These are phyloP conservation scores for Ilex paraguariensis DNA, from an alignment of 305 asterid species.

Conservation along the genomic window DNA sequence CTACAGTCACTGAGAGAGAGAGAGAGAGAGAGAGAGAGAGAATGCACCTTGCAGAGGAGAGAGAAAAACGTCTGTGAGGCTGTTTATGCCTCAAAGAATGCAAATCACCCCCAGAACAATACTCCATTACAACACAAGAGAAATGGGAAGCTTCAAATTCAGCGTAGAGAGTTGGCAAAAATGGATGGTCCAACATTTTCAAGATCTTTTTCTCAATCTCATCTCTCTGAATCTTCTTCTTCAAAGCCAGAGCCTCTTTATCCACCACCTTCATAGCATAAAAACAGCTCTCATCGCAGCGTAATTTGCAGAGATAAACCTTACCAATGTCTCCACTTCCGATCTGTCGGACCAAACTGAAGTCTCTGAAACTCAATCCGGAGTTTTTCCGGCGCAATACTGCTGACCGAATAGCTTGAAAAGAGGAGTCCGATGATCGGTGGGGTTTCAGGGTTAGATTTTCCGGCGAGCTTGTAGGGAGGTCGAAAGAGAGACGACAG, in stretches of 20 bases:
- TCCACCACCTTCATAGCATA: constrained; percentile 92
- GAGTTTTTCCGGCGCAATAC: constrained; percentile 9
- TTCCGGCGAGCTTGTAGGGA: constrained; percentile 55
- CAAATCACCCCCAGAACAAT: constrained; percentile 77
- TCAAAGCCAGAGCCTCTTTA: constrained; percentile 56
- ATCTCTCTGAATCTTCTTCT: constrained; percentile 68
- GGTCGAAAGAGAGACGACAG: constrained; percentile 59
- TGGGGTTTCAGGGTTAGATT: constrained; percentile 46
- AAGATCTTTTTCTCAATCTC: constrained; percentile 73
- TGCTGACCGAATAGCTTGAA: constrained; percentile 31
- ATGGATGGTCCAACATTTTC: constrained; percentile 75
- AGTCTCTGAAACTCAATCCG: constrained; percentile 56
- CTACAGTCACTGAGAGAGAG: neutral
- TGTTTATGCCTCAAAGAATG: constrained; percentile 68
- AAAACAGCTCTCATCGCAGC: constrained; percentile 30
- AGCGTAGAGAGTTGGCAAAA: constrained; percentile 69
- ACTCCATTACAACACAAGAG: constrained; percentile 80
- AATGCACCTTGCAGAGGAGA: constrained; percentile 48
- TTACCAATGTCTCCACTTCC: constrained; percentile 87
- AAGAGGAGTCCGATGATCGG: constrained; percentile 71
- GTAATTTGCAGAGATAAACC: constrained; percentile 70
- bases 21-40: constrained; percentile 2
- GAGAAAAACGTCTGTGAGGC: constrained; percentile 63
- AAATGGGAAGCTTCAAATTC: constrained; percentile 75
- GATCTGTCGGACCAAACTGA: constrained; percentile 69